Percentiles rank a stretch among this genome's conserved stretches.
These are phyloP conservation scores for Thinopyrum elongatum DNA, from an alignment of 176 grass and related monocot genomes.

Conservation along the genomic window DNA sequence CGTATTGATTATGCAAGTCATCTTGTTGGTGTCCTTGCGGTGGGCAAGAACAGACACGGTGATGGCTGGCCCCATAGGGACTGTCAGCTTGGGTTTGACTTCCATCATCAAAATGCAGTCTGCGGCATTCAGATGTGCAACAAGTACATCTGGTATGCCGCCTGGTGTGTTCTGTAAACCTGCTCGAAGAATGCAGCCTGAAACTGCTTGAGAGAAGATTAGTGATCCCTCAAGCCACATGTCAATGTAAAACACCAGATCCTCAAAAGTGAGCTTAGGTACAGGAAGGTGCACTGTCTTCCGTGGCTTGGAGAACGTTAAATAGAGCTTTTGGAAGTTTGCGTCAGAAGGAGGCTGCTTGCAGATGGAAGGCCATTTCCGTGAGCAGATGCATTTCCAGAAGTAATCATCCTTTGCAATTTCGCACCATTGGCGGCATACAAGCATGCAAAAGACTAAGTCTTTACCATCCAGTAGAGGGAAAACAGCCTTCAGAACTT, in stretches of 20 bases:
- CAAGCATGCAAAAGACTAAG: constrained; percentile 76
- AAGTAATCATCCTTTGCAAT: constrained; percentile 73
- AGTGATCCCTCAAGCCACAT: constrained; percentile 64
- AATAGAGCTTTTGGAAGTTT: constrained; percentile 56
- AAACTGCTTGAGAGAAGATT: constrained; percentile 61
- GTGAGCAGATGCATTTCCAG: constrained; percentile 75
- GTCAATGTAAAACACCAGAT: constrained; percentile 74
- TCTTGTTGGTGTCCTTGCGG: constrained; percentile 65
- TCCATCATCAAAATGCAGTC: constrained; percentile 66
- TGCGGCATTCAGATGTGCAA: constrained; percentile 44
- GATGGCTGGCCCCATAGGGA: constrained; percentile 35
- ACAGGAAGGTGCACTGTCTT: constrained; percentile 34
- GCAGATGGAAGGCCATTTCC: constrained; percentile 72
- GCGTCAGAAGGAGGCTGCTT: constrained; percentile 47
- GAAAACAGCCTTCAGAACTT: constrained; percentile 71
- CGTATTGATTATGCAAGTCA: constrained; percentile 54
- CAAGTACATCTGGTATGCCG: constrained; percentile 56
- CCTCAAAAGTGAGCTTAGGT: constrained; percentile 59
- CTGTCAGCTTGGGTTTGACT: constrained; percentile 52
- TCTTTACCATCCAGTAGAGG: constrained; percentile 65
- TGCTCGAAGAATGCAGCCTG: constrained; percentile 47
- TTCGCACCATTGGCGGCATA: constrained; percentile 62
- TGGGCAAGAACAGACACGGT: constrained; percentile 61
- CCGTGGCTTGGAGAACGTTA: constrained; percentile 57
- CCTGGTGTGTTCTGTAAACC: constrained; percentile 44